Conservation (phyloP, 345 rosid genomes). For the Arabidopsis suecica region DNA sequence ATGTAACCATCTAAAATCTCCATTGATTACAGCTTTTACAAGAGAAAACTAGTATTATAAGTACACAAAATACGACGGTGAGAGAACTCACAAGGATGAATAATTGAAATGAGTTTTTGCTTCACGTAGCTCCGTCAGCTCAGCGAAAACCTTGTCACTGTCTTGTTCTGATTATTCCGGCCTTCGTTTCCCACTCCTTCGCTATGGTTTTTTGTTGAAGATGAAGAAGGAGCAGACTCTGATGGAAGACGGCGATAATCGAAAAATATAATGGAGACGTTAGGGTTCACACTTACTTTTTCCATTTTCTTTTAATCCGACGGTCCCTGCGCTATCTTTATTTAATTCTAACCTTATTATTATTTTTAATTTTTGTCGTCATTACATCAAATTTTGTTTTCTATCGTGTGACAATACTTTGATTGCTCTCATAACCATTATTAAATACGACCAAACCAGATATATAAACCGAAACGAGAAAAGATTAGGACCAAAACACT, state of each 20-base stretch:
- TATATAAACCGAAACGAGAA: constrained; percentile 7
- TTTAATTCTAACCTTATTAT: background rate
- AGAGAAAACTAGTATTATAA: background rate
- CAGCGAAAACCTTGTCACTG: constrained; percentile 15
- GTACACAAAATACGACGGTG: background rate
- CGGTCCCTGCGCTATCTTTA: background rate
- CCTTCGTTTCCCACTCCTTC: background rate
- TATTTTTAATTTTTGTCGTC: background rate
- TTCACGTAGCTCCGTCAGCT: background rate
- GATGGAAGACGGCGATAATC: constrained; percentile 15
- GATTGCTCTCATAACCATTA: background rate
- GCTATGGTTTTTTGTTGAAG: background rate
- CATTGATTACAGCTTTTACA: no score
- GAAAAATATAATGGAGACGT: background rate
- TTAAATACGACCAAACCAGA: constrained; percentile 15
- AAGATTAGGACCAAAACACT: constrained; percentile 9
- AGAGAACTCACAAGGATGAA: constrained; percentile 4
- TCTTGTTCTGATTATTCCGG: background rate
- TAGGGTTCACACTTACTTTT: background rate
- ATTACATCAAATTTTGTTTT: background rate
- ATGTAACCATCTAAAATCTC: no score
- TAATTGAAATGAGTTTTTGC: constrained; percentile 8
- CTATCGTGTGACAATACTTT: background rate
- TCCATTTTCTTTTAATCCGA: background rate
- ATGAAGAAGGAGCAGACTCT: constrained; percentile 6